A percentile compares a stretch with the other conserved stretches of the same genome.
These are phyloP conservation scores for Nakaseomyces nivariensis DNA, from an alignment of 1,139 yeast species.

Conservation along the genomic window DNA sequence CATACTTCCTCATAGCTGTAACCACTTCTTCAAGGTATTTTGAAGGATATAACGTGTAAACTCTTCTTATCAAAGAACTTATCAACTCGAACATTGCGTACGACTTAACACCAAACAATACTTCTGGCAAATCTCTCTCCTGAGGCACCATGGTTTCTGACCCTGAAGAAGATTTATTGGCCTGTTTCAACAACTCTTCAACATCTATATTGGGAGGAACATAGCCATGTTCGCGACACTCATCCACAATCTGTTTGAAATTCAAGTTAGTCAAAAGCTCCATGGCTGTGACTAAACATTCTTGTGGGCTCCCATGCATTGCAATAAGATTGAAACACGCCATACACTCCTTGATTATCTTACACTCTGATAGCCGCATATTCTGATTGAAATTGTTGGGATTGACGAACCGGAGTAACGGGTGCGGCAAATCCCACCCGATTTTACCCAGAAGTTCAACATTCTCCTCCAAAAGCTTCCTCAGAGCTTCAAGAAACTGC, in stretches of 20 bases:
- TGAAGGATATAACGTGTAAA: constrained; percentile 56
- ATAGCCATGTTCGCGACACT: constrained; percentile 11
- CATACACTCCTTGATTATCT: constrained; percentile 30
- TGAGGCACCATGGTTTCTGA: not conserved
- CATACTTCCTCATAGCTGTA: constrained; percentile 43
- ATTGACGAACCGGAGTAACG: constrained; percentile 39
- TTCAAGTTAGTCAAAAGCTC: constrained; percentile 43
- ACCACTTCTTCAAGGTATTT: constrained; percentile 62
- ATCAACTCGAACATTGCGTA: constrained; percentile 59
- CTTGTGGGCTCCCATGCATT: constrained; percentile 64
- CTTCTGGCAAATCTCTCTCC: constrained; percentile 16
- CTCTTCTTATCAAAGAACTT: constrained; percentile 40
- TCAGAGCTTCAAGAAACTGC: constrained; percentile 34
- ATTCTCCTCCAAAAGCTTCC: constrained; percentile 14
- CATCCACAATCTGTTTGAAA: constrained; percentile 9
- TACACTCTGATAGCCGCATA: constrained; percentile 10
- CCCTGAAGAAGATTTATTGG: not conserved
- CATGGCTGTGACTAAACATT: constrained; percentile 56
- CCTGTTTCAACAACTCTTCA: constrained; percentile 5
- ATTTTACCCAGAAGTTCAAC: constrained; percentile 35
- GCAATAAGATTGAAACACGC: constrained; percentile 54
- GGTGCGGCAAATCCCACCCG: constrained; percentile 81
- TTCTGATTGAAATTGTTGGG: constrained; percentile 18
- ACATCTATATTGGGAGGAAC: not conserved
- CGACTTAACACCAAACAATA: constrained; percentile 37